Conservation (phyloP, 805 yeast species). For the Wickerhamiella brachini region DNA sequence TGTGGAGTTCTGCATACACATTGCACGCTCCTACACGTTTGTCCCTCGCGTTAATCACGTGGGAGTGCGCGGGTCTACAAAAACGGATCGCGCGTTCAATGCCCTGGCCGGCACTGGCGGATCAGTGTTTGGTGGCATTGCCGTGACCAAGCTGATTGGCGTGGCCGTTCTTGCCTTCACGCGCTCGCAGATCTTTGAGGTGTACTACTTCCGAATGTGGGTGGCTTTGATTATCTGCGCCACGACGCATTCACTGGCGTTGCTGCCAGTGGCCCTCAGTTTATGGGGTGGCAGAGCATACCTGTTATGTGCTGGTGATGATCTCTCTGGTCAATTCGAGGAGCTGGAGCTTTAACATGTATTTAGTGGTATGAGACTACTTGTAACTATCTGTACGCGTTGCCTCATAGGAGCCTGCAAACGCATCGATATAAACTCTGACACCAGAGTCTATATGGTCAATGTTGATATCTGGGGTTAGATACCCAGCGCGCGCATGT, state of each 20-base stretch:
- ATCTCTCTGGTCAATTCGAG: conserved; percentile 16
- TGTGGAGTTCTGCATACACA: conserved; percentile 85
- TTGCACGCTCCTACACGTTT: conserved; percentile 61
- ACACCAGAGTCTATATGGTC: too few relatives aligned
- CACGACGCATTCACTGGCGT: conserved; percentile 60
- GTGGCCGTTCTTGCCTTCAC: conserved; percentile 79
- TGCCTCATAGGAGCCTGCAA: too few relatives aligned
- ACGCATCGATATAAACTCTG: too few relatives aligned
- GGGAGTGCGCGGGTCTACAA: conserved; percentile 20
- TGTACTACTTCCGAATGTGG: conserved; percentile 95
- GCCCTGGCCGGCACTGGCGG: conserved; percentile 76
- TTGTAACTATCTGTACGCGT: too few relatives aligned
- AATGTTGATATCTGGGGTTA: too few relatives aligned
- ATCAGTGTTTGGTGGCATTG: conserved; percentile 80
- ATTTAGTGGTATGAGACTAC: background rate
- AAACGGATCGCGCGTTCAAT: conserved; percentile 31
- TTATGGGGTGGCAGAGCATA: conserved; percentile 49
- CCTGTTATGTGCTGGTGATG: conserved; percentile 24
- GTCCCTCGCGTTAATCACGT: conserved; percentile 26
- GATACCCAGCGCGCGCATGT: too few relatives aligned
- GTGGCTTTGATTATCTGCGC: conserved; percentile 62
- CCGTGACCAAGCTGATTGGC: conserved; percentile 80
- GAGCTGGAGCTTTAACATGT: conserved; percentile 9
- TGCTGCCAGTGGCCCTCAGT: conserved; percentile 64
- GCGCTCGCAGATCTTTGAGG: conserved; percentile 71